A percentile compares a stretch with the other conserved stretches of the same genome.
These are phyloP conservation scores for Balansia obtecta DNA, from an alignment of 2,329 filamentous ascomycete species.

Conservation along the genomic window DNA sequence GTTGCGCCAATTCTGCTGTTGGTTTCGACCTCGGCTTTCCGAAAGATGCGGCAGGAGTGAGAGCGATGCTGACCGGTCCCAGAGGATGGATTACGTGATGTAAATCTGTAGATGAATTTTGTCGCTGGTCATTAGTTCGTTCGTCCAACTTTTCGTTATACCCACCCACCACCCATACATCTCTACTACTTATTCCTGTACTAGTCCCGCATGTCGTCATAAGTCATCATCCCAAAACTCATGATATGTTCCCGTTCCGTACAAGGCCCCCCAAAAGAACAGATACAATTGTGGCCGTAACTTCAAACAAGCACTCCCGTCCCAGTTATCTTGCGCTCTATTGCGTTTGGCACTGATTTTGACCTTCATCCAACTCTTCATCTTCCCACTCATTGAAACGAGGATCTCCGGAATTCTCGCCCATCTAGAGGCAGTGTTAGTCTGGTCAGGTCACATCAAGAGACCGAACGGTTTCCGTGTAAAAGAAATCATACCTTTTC, in stretches of 20 bases:
- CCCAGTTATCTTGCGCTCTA: constrained; percentile 25
- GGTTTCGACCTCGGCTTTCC: too few relatives aligned
- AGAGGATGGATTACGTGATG: too few relatives aligned
- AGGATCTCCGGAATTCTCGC: constrained; percentile 57
- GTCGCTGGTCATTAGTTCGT: background rate
- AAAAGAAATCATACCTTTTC: constrained; percentile 49
- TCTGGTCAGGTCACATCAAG: background rate
- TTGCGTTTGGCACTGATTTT: constrained; percentile 62
- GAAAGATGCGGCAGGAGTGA: too few relatives aligned
- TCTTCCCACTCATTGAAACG: constrained; percentile 58
- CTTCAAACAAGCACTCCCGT: background rate
- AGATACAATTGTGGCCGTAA: background rate
- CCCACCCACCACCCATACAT: background rate
- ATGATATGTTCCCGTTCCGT: background rate
- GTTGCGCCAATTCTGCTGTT: too few relatives aligned
- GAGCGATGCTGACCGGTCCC: too few relatives aligned
- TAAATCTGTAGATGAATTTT: background rate
- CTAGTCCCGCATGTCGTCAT: constrained; percentile 5
- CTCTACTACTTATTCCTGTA: background rate
- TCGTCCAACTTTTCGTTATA: background rate
- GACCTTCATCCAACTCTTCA: constrained; percentile 54
- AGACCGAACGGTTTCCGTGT: too few relatives aligned
- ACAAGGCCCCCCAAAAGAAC: background rate
- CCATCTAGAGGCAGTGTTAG: constrained; percentile 42
- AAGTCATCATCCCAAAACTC: constrained; percentile 4